Evolutionary conservation across 2,329 filamentous ascomycete species (phyloP), one percentile per base, ranked within the genome.

Genomic region (Chalaropsis thielavioides): DNA sequence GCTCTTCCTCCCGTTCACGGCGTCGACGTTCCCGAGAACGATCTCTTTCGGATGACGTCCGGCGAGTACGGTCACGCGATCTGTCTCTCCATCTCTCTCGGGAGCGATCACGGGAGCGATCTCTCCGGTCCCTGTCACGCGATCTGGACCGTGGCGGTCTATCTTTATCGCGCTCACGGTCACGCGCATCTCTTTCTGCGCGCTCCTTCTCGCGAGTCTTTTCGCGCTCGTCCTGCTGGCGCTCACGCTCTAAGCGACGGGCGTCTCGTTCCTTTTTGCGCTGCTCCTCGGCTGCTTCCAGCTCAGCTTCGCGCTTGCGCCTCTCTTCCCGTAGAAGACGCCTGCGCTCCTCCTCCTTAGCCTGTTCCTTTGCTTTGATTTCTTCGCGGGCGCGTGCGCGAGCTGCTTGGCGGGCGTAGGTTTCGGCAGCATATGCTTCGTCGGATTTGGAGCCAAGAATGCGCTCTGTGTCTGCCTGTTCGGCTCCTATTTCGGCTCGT

Each of bases 381-480:
- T 86, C 82, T 59, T 85, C 81, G 64, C 84, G 79, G 10, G 84
- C 77, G 41, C 79, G 80, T 68, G 86, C 83, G 11, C 88, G 82
- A 64, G 85, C 82, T 8, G 79, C 78, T 41, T 81, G 78, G 61
- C 84, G 82, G 6, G 76, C 77, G 10, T 82, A 80, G 1, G 85
- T 86, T 67, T 90, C 87, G 59, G 80, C 80, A 1, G 82, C 84
- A 72, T 91, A 92, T 61, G 87, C 84, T 64, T 86, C 83, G 69
- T 92, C 88, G 0, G 84, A 88, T 73, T 89, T 91, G 60, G 82
- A 78, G 19, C 89, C 89, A 63, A 81, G 83, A 10, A 76, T 69
- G 51, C 82, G 77, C 72, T 92, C 89, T 22, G 83, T 81, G 35
- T 80, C 80, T 2, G 88, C 88, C 1, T 80, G 82, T 65, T 88